These are phyloP conservation scores for Didymella lethalis DNA, from an alignment of 2,329 filamentous ascomycete species.

Conservation along the genomic window DNA sequence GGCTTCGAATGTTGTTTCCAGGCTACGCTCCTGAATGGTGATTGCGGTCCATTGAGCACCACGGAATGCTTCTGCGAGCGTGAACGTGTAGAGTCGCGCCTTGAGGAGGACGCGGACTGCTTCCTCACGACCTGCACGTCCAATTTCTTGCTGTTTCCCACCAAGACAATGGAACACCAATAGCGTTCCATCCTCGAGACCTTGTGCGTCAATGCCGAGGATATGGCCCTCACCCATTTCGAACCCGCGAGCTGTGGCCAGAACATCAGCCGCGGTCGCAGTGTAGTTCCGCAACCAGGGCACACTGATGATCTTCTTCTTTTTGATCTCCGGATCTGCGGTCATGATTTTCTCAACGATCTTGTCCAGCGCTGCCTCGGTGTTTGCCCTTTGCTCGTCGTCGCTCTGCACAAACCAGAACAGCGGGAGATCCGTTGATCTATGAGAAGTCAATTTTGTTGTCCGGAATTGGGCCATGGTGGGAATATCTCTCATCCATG, in stretches of 20 bases:
- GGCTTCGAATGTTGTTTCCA: not conserved
- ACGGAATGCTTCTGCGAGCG: not conserved
- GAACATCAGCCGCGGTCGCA: not conserved
- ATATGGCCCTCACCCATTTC: constrained; percentile 2
- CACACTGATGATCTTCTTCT: not conserved
- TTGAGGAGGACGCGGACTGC: not conserved
- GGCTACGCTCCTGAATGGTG: not conserved
- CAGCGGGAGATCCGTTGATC: not conserved
- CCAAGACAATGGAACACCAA: constrained; percentile 4
- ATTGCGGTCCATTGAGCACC: not conserved
- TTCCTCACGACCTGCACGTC: constrained; percentile 7
- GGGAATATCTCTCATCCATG: not conserved
- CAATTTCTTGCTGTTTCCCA: not conserved
- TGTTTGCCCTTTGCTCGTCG: constrained; percentile 1
- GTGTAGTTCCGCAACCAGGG: constrained; percentile 1
- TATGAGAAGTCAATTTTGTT: not conserved
- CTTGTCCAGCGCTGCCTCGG: not conserved
- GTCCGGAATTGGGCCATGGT: constrained; percentile 2
- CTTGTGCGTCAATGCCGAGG: constrained; percentile 4
- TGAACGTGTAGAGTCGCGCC: not conserved
- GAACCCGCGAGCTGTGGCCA: constrained; percentile 1
- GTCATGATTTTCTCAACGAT: not conserved
- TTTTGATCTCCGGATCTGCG: not conserved
- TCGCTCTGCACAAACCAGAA: constrained; percentile 2
- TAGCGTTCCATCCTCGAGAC: constrained; percentile 1